Base-by-base conservation (phyloP, 2,329 filamentous ascomycete species). In the Xylariaceae sp. region DNA sequence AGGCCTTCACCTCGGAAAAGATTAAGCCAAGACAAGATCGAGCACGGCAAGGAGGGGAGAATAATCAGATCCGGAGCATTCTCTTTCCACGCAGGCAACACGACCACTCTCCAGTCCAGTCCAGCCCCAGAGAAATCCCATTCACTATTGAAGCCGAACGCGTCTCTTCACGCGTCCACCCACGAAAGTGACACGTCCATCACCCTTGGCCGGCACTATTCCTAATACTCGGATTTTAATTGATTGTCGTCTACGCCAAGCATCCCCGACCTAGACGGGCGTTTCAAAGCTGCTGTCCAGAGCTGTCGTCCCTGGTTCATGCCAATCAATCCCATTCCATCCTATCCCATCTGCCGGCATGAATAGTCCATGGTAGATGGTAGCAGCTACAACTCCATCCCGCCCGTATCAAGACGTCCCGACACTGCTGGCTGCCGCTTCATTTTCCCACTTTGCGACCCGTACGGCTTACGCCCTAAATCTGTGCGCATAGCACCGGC, bases 101-200 rank as follows among this genome's bases (percentile, higher is more conserved):
- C 53, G 39, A 53, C 55, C 51, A 45, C 23, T 30, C 23, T 30
- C 23, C 5, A 30, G 23, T 30, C 23, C 23, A 30, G 23, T 41
- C 37, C 37, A 41, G 37, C 13, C 37, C 13, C 37, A 41, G 37
- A 41, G 9, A 7, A 41, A 41, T 41, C 37, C 37, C 37, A 41
- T 41, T 41, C 23, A 41, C 8, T 13, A 45, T n/a, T 63, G 64
- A 48, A 45, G 34, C 34, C 13, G 17, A 52, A 61, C 61, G 61
- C 61, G 61, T 60, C 58, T 39, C 51, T 61, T 60, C 65, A 64
- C 61, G 57, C 68, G 67, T 66, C 54, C 65, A 53, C 64, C 68
- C 71, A 72, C 71, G 71, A 72, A 72, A 73, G 66, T 72, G 71
- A 73, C 70, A 73, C 71, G 71, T 69, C 70, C 61, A 55, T 49